Conservation (phyloP, 257 asterid genomes). For the Solanum neorickii region DNA sequence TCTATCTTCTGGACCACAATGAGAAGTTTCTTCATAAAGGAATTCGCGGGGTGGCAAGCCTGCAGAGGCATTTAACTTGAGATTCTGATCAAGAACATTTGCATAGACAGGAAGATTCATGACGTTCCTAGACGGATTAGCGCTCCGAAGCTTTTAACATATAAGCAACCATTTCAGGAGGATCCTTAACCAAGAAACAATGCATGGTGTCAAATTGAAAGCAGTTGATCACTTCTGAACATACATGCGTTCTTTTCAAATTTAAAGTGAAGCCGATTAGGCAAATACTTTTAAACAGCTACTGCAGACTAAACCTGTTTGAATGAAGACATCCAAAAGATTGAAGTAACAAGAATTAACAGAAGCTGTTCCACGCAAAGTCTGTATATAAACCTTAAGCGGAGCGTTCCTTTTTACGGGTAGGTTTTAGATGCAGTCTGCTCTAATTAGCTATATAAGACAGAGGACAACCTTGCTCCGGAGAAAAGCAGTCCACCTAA, state of each 20-base stretch:
- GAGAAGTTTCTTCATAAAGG: conserved; percentile 25
- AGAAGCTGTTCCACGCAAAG: not conserved
- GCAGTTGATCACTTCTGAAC: not conserved
- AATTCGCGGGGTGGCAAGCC: conserved; percentile 32
- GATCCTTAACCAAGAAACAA: not conserved
- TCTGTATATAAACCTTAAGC: not conserved
- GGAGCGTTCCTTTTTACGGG: not conserved
- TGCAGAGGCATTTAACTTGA: conserved; percentile 19
- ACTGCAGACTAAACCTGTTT: not conserved
- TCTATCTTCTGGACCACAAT: conserved; percentile 35
- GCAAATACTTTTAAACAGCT: not conserved
- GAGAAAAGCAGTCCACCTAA: not conserved
- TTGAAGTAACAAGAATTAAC: not conserved
- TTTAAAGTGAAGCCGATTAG: not conserved
- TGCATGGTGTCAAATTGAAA: not conserved
- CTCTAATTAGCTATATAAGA: not conserved
- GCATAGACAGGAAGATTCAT: conserved; percentile 1
- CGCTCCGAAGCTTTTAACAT: not conserved
- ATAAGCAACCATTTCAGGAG: not conserved
- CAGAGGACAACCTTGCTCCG: not conserved
- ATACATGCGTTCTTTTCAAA: not conserved
- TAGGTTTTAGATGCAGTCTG: not conserved
- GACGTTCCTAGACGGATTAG: not conserved
- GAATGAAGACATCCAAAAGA: not conserved
- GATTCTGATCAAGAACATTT: conserved; percentile 34